Percentiles rank a stretch among this genome's conserved stretches.
These are phyloP conservation scores for Nothomitra cinnamomea DNA, from an alignment of 2,329 filamentous ascomycete species.

Conservation along the genomic window DNA sequence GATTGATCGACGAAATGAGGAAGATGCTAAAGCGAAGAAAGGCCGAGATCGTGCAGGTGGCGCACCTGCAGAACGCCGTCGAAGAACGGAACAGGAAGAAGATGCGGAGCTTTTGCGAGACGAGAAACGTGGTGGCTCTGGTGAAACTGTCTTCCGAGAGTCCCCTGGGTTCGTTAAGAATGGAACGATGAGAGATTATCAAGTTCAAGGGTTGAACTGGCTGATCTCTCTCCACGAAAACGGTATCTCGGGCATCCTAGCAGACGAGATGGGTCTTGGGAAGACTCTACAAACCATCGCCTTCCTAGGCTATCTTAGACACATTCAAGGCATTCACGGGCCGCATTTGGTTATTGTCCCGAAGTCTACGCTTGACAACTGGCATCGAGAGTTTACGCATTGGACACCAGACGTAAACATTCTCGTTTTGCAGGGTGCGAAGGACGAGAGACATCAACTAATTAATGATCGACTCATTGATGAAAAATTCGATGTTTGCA, in stretches of 20 bases:
- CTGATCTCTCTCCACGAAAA: slow-evolving; percentile 95
- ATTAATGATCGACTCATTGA: slow-evolving; percentile 86
- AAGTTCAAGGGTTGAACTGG: slow-evolving; percentile 92
- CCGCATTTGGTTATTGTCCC: slow-evolving; percentile 86
- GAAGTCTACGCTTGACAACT: slow-evolving; percentile 96
- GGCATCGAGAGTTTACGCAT: slow-evolving; percentile 81
- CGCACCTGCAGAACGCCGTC: slow-evolving; percentile 57
- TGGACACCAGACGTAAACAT: slow-evolving; percentile 97
- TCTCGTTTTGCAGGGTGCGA: slow-evolving; percentile 81
- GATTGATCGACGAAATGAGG: slow-evolving; percentile 83
- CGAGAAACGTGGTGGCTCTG: slow-evolving; percentile 72
- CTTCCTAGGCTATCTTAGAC: slow-evolving; percentile 86
- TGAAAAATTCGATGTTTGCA: slow-evolving; percentile 92
- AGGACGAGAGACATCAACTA: slow-evolving; percentile 75
- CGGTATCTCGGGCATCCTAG: slow-evolving; percentile 92
- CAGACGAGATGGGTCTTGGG: slow-evolving; percentile 96
- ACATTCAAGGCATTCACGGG: slow-evolving; percentile 74
- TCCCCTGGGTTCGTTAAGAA: slow-evolving; percentile 78
- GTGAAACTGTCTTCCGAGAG: slow-evolving; percentile 82
- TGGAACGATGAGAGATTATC: slow-evolving; percentile 87
- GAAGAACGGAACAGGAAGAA: slow-evolving; percentile 93
- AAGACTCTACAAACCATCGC: slow-evolving; percentile 97
- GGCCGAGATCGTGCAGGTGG: slow-evolving; percentile 67
- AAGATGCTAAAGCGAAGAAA: slow-evolving; percentile 52
- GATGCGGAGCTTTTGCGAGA: slow-evolving; percentile 77